A percentile compares a stretch with the other conserved stretches of the same genome.
phyloP scores from a whole-genome alignment of 148 eudicot species.

The Drosera capensis region DNA sequence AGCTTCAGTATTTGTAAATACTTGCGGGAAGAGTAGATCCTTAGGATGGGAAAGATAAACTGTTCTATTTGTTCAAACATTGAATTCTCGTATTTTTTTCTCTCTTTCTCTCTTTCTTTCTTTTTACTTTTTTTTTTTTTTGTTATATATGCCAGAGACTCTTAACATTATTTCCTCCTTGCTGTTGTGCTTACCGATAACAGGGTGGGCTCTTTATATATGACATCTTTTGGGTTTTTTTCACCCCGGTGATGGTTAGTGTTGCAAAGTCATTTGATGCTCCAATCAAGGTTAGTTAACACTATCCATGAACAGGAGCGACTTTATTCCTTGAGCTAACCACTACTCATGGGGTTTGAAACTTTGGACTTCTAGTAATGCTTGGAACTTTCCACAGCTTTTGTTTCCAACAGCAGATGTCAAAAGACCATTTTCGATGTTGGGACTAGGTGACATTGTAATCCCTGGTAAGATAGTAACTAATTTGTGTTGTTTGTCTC shows the following conservation, averaged over 20 bases:
- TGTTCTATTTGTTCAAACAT: too few relatives aligned
- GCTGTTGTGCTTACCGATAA: slow-evolving; percentile 8
- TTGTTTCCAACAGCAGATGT: slow-evolving; percentile 78
- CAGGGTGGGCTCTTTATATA: slow-evolving; percentile 93
- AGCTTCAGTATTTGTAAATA: too few relatives aligned
- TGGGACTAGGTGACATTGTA: slow-evolving; percentile 95
- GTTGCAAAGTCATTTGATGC: slow-evolving; percentile 99
- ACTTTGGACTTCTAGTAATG: neutral
- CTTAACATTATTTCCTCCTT: slow-evolving; percentile 6
- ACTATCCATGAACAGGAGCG: neutral
- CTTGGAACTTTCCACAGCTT: slow-evolving; percentile 44
- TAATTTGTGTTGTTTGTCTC: too few relatives aligned
- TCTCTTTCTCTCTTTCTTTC: neutral
- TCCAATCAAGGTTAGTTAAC: slow-evolving; percentile 75
- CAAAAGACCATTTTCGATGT: slow-evolving; percentile 85
- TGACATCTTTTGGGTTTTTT: slow-evolving; percentile 99
- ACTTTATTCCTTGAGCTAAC: neutral
- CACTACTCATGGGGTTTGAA: neutral
- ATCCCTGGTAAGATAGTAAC: slow-evolving; percentile 68
- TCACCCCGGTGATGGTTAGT: slow-evolving; percentile 99
- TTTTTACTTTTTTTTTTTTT: neutral
- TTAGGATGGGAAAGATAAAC: too few relatives aligned
- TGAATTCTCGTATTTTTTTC: too few relatives aligned
- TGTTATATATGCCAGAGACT: too few relatives aligned
- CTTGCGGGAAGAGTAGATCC: too few relatives aligned